phyloP scores from a whole-genome alignment of 495 filamentous ascomycete genomes.

The Xylaria scruposa region DNA sequence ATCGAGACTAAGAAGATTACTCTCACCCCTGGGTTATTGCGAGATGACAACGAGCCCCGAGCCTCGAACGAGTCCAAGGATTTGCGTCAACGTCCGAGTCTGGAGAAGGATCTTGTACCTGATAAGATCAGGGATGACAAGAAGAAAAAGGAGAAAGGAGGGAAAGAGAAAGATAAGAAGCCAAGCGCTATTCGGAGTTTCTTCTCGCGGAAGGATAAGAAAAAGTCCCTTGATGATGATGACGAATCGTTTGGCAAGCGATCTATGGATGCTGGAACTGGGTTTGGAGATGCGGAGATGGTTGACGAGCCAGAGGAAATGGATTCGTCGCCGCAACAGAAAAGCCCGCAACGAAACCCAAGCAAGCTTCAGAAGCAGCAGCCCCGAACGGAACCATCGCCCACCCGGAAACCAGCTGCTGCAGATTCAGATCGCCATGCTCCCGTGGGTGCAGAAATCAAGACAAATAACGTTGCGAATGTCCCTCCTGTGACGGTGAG shows the following conservation, averaged over 20 bases:
- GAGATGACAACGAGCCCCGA: slow-evolving; percentile 75
- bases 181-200: slow-evolving; percentile 88
- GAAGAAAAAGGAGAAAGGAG: slow-evolving; percentile 59
- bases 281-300: slow-evolving; percentile 49
- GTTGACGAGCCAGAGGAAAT: slow-evolving; percentile 52
- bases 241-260: slow-evolving; percentile 72
- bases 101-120: slow-evolving; percentile 57
- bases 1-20: slow-evolving; percentile 97
- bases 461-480: slow-evolving; percentile 51
- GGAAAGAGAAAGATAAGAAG: slow-evolving; percentile 95
- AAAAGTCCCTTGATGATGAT: slow-evolving; percentile 69
- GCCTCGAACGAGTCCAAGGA: slow-evolving; percentile 71
- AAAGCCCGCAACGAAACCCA: slow-evolving; percentile 60
- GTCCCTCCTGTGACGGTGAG: slow-evolving; percentile 63
- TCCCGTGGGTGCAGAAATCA: slow-evolving; percentile 44
- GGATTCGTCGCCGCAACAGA: slow-evolving; percentile 41
- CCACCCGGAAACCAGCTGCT: slow-evolving; percentile 50
- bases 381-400: slow-evolving; percentile 59
- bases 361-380: slow-evolving; percentile 80
- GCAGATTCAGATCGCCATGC: slow-evolving; percentile 38
- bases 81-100: slow-evolving; percentile 52
- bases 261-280: slow-evolving; percentile 53
- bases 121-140: slow-evolving; percentile 63
- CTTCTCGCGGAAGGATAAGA: slow-evolving; percentile 96
- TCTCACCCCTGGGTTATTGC: slow-evolving; percentile 90